Evolutionary conservation across 1,284 basidiomycete genomes (phyloP).

Genomic region (Phenoliferia sp.): DNA sequence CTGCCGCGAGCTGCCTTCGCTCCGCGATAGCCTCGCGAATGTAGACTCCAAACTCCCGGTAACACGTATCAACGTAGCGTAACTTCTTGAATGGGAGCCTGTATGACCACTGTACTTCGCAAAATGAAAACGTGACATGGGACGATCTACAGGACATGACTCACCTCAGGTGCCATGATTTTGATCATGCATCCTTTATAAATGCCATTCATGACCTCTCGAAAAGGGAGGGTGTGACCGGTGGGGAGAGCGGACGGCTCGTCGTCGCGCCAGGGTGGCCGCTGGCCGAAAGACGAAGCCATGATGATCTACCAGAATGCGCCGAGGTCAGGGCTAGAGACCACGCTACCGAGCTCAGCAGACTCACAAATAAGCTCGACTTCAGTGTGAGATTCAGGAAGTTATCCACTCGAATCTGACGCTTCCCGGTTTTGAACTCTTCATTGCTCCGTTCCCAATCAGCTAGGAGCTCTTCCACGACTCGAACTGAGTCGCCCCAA

Average conservation of each 20-base stretch:
- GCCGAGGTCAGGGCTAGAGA: background rate
- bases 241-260: slow-evolving; percentile 5
- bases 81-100: slow-evolving; percentile 11
- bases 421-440: no score
- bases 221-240: slow-evolving; percentile 15
- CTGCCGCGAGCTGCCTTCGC: background rate
- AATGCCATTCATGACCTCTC: slow-evolving; percentile 17
- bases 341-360: no score
- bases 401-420: no score
- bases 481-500: slow-evolving; percentile 22
- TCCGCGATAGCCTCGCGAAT: slow-evolving; percentile 14
- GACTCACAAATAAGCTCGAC: no score
- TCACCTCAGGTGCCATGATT: background rate
- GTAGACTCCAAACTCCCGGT: slow-evolving; percentile 18
- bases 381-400: no score
- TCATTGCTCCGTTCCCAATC: no score
- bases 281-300: slow-evolving; percentile 17
- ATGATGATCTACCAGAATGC: slow-evolving; percentile 5
- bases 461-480: slow-evolving; percentile 18
- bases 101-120: background rate
- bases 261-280: slow-evolving; percentile 21
- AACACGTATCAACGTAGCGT: slow-evolving; percentile 3
- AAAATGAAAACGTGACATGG: no score
- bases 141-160: no score
- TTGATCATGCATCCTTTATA: slow-evolving; percentile 13